These are phyloP conservation scores for Elsinoe perseae DNA, from an alignment of 2,329 filamentous ascomycete genomes.

Conservation along the genomic window DNA sequence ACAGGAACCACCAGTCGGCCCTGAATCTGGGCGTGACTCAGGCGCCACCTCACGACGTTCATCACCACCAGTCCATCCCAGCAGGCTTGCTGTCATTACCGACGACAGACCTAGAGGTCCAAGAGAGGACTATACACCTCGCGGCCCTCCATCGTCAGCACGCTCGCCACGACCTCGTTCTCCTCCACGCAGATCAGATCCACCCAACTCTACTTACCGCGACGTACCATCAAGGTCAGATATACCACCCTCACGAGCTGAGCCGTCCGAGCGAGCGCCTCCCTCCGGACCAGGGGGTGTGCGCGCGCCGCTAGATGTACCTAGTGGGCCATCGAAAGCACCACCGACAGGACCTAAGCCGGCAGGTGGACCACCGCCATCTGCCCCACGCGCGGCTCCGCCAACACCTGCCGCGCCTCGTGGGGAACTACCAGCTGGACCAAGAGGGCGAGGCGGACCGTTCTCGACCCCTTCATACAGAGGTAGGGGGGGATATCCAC, in stretches of 20 bases:
- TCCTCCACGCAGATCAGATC: conserved; percentile 33
- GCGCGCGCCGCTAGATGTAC: conserved; percentile 22
- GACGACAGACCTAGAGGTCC: conserved; percentile 27
- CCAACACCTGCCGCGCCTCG: conserved; percentile 19
- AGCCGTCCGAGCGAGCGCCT: conserved; percentile 23
- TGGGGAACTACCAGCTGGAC: conserved; percentile 25
- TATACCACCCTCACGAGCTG: conserved; percentile 19
- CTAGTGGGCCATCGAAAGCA: conserved; percentile 25
- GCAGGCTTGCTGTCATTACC: conserved; percentile 38
- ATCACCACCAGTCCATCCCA: conserved; percentile 52
- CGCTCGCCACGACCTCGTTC: conserved; percentile 25
- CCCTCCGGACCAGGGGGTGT: conserved; percentile 26
- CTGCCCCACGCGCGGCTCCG: conserved; percentile 19
- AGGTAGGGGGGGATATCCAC: conserved; percentile 23
- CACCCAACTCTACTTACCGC: conserved; percentile 22
- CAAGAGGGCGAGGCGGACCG: conserved; percentile 22
- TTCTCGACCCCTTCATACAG: conserved; percentile 22
- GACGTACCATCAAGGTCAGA: not conserved
- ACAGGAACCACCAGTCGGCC: conserved; percentile 35
- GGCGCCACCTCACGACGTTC: conserved; percentile 52
- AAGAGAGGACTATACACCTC: conserved; percentile 16
- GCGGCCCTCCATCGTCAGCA: conserved; percentile 24
- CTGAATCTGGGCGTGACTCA: conserved; percentile 48
- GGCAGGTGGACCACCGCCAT: conserved; percentile 17
- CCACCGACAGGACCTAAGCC: conserved; percentile 27